Evolutionary conservation across 768 basidiomycete genomes (phyloP).

Genomic region (Lactarius evosmus): DNA sequence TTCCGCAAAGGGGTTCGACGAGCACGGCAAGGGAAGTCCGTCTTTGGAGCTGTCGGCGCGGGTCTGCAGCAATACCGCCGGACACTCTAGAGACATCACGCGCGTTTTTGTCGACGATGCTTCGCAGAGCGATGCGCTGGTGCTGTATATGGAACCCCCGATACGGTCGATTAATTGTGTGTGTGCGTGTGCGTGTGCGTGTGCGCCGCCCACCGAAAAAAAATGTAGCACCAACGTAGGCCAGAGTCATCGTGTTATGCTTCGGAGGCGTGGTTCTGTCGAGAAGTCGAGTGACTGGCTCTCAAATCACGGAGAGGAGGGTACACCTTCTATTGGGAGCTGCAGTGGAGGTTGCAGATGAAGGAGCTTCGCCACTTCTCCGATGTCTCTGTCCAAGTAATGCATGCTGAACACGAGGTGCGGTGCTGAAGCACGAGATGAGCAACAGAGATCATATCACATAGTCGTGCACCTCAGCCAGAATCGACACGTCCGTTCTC

Average conservation of each 20-base stretch:
- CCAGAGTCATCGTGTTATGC: conserved; percentile 64
- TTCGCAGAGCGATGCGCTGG: conserved; percentile 64
- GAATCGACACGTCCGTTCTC: conserved; percentile 60
- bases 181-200: conserved; percentile 66
- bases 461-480: conserved; percentile 70
- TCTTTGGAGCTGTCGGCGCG: conserved; percentile 61
- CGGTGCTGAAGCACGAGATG: too few relatives aligned
- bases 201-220: conserved; percentile 56
- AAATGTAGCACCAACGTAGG: conserved; percentile 61
- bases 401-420: conserved; percentile 70
- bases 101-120: conserved; percentile 66
- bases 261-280: conserved; percentile 53
- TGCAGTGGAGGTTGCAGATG: conserved; percentile 56
- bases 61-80: conserved; percentile 57
- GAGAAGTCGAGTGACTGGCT: not conserved
- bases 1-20: conserved; percentile 66
- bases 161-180: conserved; percentile 49
- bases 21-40: conserved; percentile 60
- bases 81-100: conserved; percentile 61
- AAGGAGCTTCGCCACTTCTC: conserved; percentile 59
- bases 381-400: conserved; percentile 65
- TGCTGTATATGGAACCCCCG: conserved; percentile 50
- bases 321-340: conserved; percentile 63
- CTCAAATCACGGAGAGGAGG: not conserved
- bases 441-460: conserved; percentile 36